A percentile compares a stretch with the other conserved stretches of the same genome.
These are phyloP conservation scores for Medicago arabica DNA, from an alignment of 306 rosid species.

Conservation along the genomic window DNA sequence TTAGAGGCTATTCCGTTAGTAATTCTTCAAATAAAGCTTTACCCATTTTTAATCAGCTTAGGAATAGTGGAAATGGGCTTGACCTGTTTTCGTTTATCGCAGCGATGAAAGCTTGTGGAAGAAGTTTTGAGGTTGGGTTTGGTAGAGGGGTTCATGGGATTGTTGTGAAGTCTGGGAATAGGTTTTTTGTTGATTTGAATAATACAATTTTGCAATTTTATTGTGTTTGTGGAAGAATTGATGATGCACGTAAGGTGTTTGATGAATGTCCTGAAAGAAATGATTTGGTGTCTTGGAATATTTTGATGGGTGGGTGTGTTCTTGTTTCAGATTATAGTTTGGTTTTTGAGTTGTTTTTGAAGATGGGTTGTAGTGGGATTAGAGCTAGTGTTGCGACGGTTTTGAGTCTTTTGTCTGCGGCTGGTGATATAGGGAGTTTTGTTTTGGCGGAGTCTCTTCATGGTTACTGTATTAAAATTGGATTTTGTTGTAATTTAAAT, in stretches of 20 bases:
- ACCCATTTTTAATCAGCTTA: conserved; percentile 58
- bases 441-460: conserved; percentile 55
- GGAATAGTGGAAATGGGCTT: conserved; percentile 43
- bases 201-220: conserved; percentile 65
- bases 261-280: conserved; percentile 60
- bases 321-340: conserved; percentile 47
- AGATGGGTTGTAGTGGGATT: conserved; percentile 54
- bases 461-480: conserved; percentile 56
- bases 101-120: conserved; percentile 62
- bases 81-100: conserved; percentile 65
- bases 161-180: conserved; percentile 60
- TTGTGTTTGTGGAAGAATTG: conserved; percentile 55
- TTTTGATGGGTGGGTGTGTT: conserved; percentile 72
- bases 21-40: conserved; percentile 54
- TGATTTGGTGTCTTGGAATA: conserved; percentile 72
- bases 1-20: conserved; percentile 64
- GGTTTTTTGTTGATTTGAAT: conserved; percentile 53
- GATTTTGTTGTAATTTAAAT: conserved; percentile 51
- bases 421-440: conserved; percentile 49
- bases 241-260: conserved; percentile 62
- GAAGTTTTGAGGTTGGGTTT: conserved; percentile 47
- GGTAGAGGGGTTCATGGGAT: conserved; percentile 74
- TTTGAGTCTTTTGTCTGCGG: conserved; percentile 62
- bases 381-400: conserved; percentile 51
- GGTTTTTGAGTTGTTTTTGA: conserved; percentile 55